A percentile compares a stretch with the other conserved stretches of the same genome.
These are phyloP conservation scores for Sordariomycetes sp. DNA, from an alignment of 2,329 filamentous ascomycete genomes.

Conservation along the genomic window DNA sequence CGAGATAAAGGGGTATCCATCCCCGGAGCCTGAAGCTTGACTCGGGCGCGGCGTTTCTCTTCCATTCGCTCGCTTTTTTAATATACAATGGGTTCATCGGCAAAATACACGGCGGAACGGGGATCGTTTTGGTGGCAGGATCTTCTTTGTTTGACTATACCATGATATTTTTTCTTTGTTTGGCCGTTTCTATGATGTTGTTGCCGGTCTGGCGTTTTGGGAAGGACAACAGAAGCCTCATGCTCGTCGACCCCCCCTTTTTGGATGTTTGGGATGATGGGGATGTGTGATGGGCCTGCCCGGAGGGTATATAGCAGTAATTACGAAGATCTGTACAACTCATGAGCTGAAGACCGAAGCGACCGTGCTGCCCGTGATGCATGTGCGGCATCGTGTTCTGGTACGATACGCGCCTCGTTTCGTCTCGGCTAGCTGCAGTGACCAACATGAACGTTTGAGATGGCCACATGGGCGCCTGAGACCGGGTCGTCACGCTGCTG, in stretches of 20 bases:
- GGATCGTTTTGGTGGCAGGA: neutral
- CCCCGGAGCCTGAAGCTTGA: neutral
- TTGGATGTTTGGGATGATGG: neutral
- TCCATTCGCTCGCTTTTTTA: neutral
- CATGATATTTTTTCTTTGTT: neutral
- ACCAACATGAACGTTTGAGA: no score
- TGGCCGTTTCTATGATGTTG: neutral
- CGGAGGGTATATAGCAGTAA: neutral
- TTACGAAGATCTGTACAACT: neutral
- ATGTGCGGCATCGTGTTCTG: no score
- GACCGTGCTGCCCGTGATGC: neutral
- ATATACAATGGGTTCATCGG: neutral
- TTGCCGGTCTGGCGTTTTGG: neutral
- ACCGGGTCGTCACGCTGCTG: neutral
- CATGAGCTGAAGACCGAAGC: neutral
- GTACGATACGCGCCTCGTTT: no score
- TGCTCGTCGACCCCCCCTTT: neutral
- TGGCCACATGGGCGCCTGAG: neutral
- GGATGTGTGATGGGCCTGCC: neutral
- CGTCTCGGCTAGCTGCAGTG: no score
- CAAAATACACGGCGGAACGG: neutral
- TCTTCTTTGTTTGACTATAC: neutral
- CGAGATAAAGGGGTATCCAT: conserved; percentile 8
- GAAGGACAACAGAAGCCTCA: neutral
- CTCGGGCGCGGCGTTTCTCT: neutral